A percentile compares a stretch with the other conserved stretches of the same genome.
These are phyloP conservation scores for Nicotiana attenuata DNA, from an alignment of 257 asterid genomes.

Conservation along the genomic window DNA sequence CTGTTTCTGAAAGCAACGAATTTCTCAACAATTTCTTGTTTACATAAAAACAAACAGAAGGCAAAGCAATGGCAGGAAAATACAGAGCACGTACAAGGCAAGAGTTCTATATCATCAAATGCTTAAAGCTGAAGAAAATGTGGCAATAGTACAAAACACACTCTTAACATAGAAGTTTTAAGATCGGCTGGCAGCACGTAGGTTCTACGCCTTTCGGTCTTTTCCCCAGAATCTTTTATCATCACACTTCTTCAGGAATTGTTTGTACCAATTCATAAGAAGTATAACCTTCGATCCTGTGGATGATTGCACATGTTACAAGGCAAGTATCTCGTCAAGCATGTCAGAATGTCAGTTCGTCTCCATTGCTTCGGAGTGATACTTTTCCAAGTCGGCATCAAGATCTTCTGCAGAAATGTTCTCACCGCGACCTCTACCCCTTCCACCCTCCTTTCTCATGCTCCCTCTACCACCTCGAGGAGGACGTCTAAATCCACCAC, in stretches of 20 bases:
- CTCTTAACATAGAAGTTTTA: background rate
- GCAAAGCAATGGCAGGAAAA: background rate
- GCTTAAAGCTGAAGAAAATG: background rate
- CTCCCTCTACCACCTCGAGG: conserved; percentile 29
- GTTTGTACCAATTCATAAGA: background rate
- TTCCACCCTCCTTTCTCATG: conserved; percentile 38
- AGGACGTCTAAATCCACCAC: conserved; percentile 43
- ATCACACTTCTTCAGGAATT: background rate
- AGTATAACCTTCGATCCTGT: background rate
- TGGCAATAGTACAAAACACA: background rate
- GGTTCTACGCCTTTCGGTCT: background rate
- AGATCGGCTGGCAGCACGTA: background rate
- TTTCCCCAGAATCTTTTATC: background rate
- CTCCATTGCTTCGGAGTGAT: conserved; percentile 57
- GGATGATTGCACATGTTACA: background rate
- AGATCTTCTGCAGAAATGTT: conserved; percentile 68
- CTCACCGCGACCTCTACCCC: conserved; percentile 48
- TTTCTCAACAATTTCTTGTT: background rate
- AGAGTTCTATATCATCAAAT: background rate
- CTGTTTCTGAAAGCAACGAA: background rate
- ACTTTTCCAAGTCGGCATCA: conserved; percentile 68
- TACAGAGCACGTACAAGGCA: background rate
- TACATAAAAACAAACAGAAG: background rate
- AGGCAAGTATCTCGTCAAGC: background rate
- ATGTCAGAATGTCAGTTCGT: conserved; percentile 20